Evolutionary conservation across 371 early-diverging fungal species (phyloP), one percentile per base, ranked within the genome.

Genomic region (Blakeslea trispora): DNA sequence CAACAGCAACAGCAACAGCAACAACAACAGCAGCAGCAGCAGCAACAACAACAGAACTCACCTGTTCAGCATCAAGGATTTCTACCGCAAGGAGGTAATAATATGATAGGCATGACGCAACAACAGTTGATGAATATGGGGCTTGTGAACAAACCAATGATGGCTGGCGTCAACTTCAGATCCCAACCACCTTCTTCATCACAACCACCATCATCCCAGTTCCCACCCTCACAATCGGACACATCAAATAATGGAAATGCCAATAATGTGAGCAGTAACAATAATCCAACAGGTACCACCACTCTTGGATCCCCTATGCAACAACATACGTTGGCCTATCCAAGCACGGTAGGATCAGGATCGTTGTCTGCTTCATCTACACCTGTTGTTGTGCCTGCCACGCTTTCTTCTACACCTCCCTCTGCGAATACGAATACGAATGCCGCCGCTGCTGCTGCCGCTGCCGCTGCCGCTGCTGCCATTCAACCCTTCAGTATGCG

Each of bases 231-330:
- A 28, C 28, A 28, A 28, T 7, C 28, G 3, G 28, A 28, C n/a
- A n/a, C n/a, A n/a, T n/a, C n/a, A n/a, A 32, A 9, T 5, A 19
- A 34, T 42, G 31, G 28, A 40, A 24, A 48, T 15, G 7, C 18
- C 46, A 45, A 21, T 47, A 18, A 24, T 43, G 42, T 14, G 21
- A 9, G 28, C 21, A n/a, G 28, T 32, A 24, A 14, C 43, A 47
- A 21, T 39, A 50, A 50, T 14, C 17, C 15, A 43, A 18, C 5
- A 5, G 28, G n/a, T 47, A 32, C 1, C 14, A 10, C 19, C 19
- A 22, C 47, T n/a, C 19, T 28, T 14, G 51, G 34, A 15, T 55
- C 55, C 17, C 59, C 59, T n/a, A 44, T 63, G 34, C 67, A 63
- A 42, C 58, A 50, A 35, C 55, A 49, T 37, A 47, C 50, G 4